Base-by-base conservation (phyloP, 2,329 filamentous ascomycete genomes). In the Aspergillus eucalypticola region DNA sequence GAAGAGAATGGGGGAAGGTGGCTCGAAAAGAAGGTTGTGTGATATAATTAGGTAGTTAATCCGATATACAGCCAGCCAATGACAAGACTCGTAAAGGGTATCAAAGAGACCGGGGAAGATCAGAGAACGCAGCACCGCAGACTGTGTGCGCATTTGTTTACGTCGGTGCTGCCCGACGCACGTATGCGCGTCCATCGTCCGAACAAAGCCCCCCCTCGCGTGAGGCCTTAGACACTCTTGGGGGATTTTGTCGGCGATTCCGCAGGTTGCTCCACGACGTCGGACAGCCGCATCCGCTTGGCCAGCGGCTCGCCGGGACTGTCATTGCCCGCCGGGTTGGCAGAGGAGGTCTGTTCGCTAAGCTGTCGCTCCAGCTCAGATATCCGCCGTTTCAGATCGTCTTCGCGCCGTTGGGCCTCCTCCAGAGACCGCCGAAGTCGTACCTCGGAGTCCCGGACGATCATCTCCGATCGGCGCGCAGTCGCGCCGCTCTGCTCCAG, bases 351-450 rank as follows among this genome's bases (percentile, higher is more conserved):
- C 46, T 73, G 64, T 21, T 80, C 77, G 38, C 66, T 66, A 13
- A 84, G 62, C 61, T 83, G 81, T 59, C 73, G 82, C 71, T 94
- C 90, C 46, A 92, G 80, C 66, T 96, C 91, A 59, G 91, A 89
- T n/a, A 96, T 81, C 54, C 90, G 87, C 54, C 90, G 85, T 78
- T 96, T 96, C 39, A 96, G 82, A 59, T 88, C 90, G 60, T 92
- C 90, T 75, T 96, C 92, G 38, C 91, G 84, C 54, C 86, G 84
- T 68, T 92, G 88, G 50, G 88, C 87, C 54, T 94, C 90, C 32
- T 96, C 90, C 1, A 93, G 82, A 65, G 89, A 88, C 35, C 82
- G 79, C 60, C 83, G 83, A 50, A 90, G 74, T 60, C 79, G 81
- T 48, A 78, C 77, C 67, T 85, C 83, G 32, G 82, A 83, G 65